phyloP scores from a whole-genome alignment of 805 yeast species.

The Schizosaccharomyces lindneri region DNA sequence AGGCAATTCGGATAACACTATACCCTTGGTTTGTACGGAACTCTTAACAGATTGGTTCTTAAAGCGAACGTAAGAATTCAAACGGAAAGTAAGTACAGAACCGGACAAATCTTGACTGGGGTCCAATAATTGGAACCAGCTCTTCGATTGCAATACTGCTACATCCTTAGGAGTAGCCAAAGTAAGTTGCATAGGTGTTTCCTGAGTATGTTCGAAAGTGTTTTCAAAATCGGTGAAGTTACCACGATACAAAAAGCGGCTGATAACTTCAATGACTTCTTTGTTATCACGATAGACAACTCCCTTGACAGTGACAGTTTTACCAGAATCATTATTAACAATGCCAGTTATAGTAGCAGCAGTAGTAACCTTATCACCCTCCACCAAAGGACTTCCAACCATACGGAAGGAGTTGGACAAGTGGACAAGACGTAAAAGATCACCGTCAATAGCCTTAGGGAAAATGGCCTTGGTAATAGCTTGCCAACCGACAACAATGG shows the following conservation, averaged over 20 bases:
- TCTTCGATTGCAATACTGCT: constrained; percentile 82
- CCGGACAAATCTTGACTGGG: constrained; percentile 40
- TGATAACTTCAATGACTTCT: constrained; percentile 80
- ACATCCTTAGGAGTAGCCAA: constrained; percentile 62
- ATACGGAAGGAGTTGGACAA: constrained; percentile 82
- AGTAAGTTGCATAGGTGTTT: constrained; percentile 62
- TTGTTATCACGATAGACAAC: constrained; percentile 47
- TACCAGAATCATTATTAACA: constrained; percentile 75
- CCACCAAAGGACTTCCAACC: constrained; percentile 81
- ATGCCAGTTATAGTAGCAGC: constrained; percentile 72
- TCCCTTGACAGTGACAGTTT: constrained; percentile 87
- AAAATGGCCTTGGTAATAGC: constrained; percentile 94
- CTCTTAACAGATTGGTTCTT: constrained; percentile 53
- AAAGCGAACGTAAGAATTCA: constrained; percentile 60
- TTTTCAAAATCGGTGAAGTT: constrained; percentile 64
- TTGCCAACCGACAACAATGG: constrained; percentile 95
- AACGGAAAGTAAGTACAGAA: constrained; percentile 69
- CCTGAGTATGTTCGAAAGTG: constrained; percentile 71
- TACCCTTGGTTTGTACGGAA: constrained; percentile 63
- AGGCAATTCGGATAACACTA: constrained; percentile 66
- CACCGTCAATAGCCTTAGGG: constrained; percentile 93
- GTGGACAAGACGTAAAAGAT: constrained; percentile 77
- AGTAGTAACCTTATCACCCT: constrained; percentile 65
- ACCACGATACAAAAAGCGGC: constrained; percentile 94
- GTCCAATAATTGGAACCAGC: constrained; percentile 75